Evolutionary conservation across 2,329 filamentous ascomycete genomes (phyloP), one percentile per base, ranked within the genome.

Genomic region (Epichloe sibirici): DNA sequence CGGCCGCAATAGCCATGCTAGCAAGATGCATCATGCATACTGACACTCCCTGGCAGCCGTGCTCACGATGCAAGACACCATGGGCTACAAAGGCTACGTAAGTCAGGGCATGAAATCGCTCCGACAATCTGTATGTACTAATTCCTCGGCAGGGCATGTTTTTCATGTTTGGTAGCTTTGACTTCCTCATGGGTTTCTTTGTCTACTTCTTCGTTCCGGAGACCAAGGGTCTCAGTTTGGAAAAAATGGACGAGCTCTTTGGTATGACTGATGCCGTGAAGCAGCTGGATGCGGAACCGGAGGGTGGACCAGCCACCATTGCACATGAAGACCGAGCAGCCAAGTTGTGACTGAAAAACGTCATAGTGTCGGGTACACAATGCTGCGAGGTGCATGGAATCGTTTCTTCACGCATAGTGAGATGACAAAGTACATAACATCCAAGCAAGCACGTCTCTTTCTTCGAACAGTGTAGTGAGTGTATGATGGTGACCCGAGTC

Each of bases 131-230:
- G 21, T 17, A 3, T 35, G 48, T 23, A 17, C 42, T 50, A 48
- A 51, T 42, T 8, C 15, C 3, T n/a, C 35, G 4, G 1, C 39
- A 71, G 69, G 81, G 79, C 34, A 82, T 82, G 31, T 88, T 85
- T 66, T 77, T 88, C 63, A 80, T 86, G 60, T 88, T 85, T 64
- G 77, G 81, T 9, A 75, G 67, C 51, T 86, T 86, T 65, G 83
- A 81, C 64, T 74, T 82, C 59, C 62, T 73, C 58, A 85, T 86
- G 78, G 78, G 78, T 56, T 56, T 83, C 51, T 85, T 83, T 61
- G 79, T 82, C 42, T 85, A 75, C 72, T 81, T 84, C 70, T 76
- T 82, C 56, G 75, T 86, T 17, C 84, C 84, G 0, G 84, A 88
- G 68, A 88, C 84, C 11, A 87, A 87, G 71, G 83, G 83, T 38